Evolutionary conservation across 768 basidiomycete genomes (phyloP), one percentile per base, ranked within the genome.

Genomic region (Pholiota microspora): DNA sequence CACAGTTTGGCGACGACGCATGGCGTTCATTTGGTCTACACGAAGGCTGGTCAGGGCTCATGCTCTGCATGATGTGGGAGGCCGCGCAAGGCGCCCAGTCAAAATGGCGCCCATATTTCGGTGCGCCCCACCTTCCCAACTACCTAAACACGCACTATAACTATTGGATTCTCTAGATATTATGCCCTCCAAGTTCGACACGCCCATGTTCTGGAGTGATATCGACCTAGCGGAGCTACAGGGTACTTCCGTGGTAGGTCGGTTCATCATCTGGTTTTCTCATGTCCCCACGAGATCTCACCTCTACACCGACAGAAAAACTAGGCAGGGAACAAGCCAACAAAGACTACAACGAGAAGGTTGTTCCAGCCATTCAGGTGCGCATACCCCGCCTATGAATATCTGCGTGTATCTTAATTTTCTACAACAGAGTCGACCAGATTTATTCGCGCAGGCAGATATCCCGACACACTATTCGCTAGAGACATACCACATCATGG

Each of bases 21-120:
- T 98, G 94, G 94, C 81, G 73, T 59, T 69, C 67, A 21, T 68
- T 74, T 53, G 70, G 73, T 16, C 68, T 98, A 54, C 76, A 86
- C 48, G 71, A 80, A 53, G 86, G 93, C 7, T 99, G 97, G 97
- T 75, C 80, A 1, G 88, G 89, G 2, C 72, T 98, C 42, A 98
- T 99, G 55, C 75, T 98, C 34, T 91, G 87, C 59, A 88, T 99
- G 85, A 92, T 98, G 89, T 97, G 92, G 90, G 97, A 99, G 69
- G 82, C 81, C 51, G 80, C 85, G 3, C 78, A 78, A 58, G 84
- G 85, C 0, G 53, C 72, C 2, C 64, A 74, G 16, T 88, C 91
- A 45, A 83, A 72, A 51, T 92, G 93, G 94, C 63, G 67, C 4
- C 75, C 75, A 8, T 96, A 95, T 70, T 74, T 95, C 10, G 73